Percentiles rank a stretch among this genome's conserved stretches.
Evolutionary conservation across 805 yeast genomes (phyloP).

Genomic region (Metschnikowia santaceciliae): DNA sequence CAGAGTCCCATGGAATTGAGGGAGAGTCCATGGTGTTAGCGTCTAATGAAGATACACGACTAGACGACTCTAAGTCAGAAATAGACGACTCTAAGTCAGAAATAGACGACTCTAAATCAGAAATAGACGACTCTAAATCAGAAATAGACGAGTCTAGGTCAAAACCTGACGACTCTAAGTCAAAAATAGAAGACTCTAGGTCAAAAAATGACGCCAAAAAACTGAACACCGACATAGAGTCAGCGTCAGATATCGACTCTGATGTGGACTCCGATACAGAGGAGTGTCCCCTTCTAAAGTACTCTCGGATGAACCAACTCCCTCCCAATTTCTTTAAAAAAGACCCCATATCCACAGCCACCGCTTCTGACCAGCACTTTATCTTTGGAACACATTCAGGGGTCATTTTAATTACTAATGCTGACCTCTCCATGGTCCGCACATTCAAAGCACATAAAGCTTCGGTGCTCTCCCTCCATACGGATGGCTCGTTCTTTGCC

Average conservation of each 20-base stretch:
- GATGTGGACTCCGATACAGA: constrained; percentile 12
- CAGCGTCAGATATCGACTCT: background rate
- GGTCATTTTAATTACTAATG: constrained; percentile 59
- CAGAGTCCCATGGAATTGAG: too few relatives aligned
- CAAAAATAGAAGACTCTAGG: too few relatives aligned
- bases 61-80: background rate
- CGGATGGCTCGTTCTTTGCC: constrained; percentile 73
- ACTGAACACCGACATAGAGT: background rate
- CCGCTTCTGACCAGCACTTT: constrained; percentile 55
- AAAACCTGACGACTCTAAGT: background rate
- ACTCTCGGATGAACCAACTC: constrained; percentile 61
- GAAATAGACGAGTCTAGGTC: background rate
- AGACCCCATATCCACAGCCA: constrained; percentile 75
- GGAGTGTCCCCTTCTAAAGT: constrained; percentile 62
- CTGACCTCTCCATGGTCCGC: constrained; percentile 58
- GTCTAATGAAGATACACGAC: too few relatives aligned
- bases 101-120: background rate
- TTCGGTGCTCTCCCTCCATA: constrained; percentile 67
- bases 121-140: background rate
- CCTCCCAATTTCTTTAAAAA: constrained; percentile 67
- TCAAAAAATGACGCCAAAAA: background rate
- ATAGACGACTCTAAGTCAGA: background rate
- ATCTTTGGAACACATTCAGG: constrained; percentile 93
- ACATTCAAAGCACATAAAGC: constrained; percentile 84
- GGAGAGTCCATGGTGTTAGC: too few relatives aligned